Conservation (phyloP, 2,329 filamentous ascomycete species). For the Cytospora schulzeri region DNA sequence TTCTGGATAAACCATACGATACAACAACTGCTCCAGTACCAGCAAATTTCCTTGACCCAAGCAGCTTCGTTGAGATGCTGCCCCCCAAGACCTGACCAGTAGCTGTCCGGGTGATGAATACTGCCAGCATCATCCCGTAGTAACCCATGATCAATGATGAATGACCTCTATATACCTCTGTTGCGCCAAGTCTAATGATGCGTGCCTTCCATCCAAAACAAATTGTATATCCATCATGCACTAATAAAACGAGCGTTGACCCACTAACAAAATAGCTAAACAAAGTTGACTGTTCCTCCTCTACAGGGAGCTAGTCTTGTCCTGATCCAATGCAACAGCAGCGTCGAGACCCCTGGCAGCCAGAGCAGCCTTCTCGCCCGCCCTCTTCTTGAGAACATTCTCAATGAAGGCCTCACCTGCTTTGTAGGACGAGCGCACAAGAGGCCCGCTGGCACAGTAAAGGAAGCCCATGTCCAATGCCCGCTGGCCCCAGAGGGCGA, state of each 20-base stretch:
- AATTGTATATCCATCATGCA: conserved; percentile 6
- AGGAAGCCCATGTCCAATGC: conserved; percentile 95
- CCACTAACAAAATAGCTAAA: background rate
- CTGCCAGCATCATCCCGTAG: background rate
- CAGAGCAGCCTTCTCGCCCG: conserved; percentile 44
- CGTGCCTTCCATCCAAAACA: conserved; percentile 6
- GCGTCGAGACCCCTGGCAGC: conserved; percentile 39
- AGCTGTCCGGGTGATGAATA: background rate
- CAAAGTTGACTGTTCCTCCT: background rate
- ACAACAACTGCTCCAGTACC: background rate
- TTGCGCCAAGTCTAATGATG: conserved; percentile 18
- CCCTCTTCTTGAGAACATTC: conserved; percentile 89
- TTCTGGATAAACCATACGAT: too few relatives aligned
- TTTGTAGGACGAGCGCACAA: conserved; percentile 96
- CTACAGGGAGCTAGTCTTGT: conserved; percentile 22
- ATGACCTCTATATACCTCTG: conserved; percentile 3
- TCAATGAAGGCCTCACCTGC: conserved; percentile 98
- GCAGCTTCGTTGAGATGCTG: conserved; percentile 20
- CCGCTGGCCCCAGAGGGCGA: conserved; percentile 87
- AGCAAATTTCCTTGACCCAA: background rate
- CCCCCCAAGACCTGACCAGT: background rate
- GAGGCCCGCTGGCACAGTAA: conserved; percentile 90
- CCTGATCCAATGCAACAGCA: conserved; percentile 41
- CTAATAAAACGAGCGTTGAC: background rate
- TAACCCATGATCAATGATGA: background rate